Conservation (phyloP, 1,284 basidiomycete species). For the Sporisorium exsertum region DNA sequence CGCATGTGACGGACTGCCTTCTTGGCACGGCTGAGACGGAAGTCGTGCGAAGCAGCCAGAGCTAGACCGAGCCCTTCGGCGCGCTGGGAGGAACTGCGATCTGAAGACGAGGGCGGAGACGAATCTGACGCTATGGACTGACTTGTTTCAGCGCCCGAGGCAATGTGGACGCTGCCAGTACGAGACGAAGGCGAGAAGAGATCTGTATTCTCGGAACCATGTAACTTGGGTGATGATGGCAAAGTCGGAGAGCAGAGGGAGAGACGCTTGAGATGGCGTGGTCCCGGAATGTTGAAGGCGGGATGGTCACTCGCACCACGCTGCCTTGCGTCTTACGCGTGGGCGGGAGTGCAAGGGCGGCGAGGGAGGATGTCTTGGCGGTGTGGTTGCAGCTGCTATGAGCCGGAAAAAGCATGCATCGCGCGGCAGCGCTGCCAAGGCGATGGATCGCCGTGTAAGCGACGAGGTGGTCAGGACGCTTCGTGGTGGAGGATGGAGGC, state of each 20-base stretch:
- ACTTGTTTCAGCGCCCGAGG: conserved; percentile 1
- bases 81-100: conserved; percentile 25
- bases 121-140: conserved; percentile 25
- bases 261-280: conserved; percentile 52
- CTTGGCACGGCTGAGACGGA: conserved; percentile 32
- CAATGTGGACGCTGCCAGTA: conserved; percentile 7
- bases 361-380: neutral
- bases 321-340: conserved; percentile 2
- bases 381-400: neutral
- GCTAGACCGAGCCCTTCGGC: conserved; percentile 16
- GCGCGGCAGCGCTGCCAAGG: neutral
- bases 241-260: conserved; percentile 43
- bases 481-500: too few relatives aligned
- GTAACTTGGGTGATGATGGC: conserved; percentile 24
- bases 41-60: conserved; percentile 27
- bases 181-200: conserved; percentile 22
- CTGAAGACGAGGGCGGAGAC: conserved; percentile 31
- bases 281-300: conserved; percentile 36
- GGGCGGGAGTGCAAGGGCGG: conserved; percentile 1
- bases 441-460: neutral
- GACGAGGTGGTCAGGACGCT: too few relatives aligned
- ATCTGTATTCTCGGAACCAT: conserved; percentile 16
- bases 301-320: conserved; percentile 9
- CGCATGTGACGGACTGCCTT: conserved; percentile 44
- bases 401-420: neutral